Percentiles rank a stretch among this genome's conserved stretches.
These are phyloP conservation scores for Leptodermis oblonga DNA, from an alignment of 257 asterid genomes.

Conservation along the genomic window DNA sequence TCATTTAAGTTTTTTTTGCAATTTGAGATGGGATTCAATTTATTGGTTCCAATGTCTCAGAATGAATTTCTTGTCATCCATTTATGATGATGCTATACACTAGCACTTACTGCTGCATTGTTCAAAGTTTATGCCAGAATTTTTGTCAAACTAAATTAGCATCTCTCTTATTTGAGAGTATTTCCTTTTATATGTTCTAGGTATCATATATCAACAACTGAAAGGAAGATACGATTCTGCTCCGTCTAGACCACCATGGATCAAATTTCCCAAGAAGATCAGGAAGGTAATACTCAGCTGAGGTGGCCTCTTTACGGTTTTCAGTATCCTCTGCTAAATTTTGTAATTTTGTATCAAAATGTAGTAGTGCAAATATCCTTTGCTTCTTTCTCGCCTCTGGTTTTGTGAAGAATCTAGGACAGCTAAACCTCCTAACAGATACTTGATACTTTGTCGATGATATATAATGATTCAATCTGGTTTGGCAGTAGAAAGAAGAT, in stretches of 20 bases:
- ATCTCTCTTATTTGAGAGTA: background rate
- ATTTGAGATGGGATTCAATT: background rate
- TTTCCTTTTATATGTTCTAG: background rate
- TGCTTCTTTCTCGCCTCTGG: background rate
- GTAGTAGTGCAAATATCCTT: background rate
- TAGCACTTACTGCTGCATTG: too few species aligned
- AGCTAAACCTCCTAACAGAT: background rate
- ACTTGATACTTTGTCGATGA: background rate
- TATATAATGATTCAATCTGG: background rate
- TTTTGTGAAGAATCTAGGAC: background rate
- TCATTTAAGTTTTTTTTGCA: background rate
- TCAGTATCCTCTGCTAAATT: background rate
- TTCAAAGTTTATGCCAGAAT: background rate
- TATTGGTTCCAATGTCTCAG: too few species aligned
- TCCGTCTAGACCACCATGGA: constrained; percentile 17
- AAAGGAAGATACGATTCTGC: background rate
- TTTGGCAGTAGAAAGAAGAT: background rate
- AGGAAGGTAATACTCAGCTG: constrained; percentile 16
- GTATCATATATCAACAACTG: constrained; percentile 8
- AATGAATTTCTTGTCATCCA: background rate
- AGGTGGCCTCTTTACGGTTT: too few species aligned
- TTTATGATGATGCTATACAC: background rate
- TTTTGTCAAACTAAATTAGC: background rate
- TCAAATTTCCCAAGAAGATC: background rate
- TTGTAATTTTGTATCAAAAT: background rate